Evolutionary conservation across 1,284 basidiomycete species (phyloP).

Genomic region (Ceratobasidium sp.): DNA sequence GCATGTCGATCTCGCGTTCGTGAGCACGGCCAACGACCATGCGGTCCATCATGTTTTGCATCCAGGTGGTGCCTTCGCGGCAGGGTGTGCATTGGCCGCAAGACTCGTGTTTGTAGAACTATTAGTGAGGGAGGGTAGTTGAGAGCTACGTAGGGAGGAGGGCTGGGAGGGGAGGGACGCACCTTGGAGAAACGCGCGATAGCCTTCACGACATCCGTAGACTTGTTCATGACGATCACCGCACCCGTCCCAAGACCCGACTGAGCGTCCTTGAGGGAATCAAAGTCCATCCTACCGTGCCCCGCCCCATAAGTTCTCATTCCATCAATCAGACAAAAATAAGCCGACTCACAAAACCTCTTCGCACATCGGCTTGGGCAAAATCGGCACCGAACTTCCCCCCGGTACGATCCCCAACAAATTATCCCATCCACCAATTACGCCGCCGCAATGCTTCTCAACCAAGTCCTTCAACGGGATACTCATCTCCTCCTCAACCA

Average conservation of each 20-base stretch:
- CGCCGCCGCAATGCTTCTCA: constrained; percentile 97
- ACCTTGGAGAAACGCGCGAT: constrained; percentile 93
- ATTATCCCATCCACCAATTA: constrained; percentile 96
- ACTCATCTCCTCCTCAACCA: constrained; percentile 99
- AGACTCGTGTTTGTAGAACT: constrained; percentile 98
- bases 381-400: constrained; percentile 94
- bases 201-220: constrained; percentile 91
- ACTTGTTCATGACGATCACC: constrained; percentile 99
- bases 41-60: constrained; percentile 98
- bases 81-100: constrained; percentile 99
- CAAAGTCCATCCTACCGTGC: constrained; percentile 94
- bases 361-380: constrained; percentile 83
- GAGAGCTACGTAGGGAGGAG: constrained; percentile 29
- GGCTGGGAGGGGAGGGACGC: constrained; percentile 48
- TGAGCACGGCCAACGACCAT: constrained; percentile 90
- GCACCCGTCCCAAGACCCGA: constrained; percentile 97
- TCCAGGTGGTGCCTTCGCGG: constrained; percentile 96
- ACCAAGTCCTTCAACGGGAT: constrained; percentile 94
- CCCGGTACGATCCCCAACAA: constrained; percentile 94
- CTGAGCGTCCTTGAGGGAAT: constrained; percentile 95
- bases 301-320: neutral
- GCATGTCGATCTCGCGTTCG: constrained; percentile 96
- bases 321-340: constrained; percentile 21
- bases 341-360: constrained; percentile 78
- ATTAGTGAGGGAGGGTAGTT: constrained; percentile 15